These are phyloP conservation scores for Ganoderma resinaceum DNA, from an alignment of 1,284 basidiomycete species.

Conservation along the genomic window DNA sequence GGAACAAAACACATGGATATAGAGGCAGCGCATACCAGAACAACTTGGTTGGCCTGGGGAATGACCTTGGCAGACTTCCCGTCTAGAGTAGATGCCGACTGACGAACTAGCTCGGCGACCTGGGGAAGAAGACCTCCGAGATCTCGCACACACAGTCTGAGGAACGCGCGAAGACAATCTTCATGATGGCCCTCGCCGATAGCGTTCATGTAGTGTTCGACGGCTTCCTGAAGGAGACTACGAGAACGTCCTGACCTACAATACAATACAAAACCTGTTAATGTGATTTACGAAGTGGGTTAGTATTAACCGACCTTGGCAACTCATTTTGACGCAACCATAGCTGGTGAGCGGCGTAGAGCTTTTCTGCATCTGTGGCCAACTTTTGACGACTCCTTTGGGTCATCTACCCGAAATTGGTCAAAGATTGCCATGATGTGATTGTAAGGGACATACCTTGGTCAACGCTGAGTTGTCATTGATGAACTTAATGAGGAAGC, in stretches of 20 bases:
- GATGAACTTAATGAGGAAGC: conserved; percentile 88
- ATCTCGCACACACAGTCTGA: conserved; percentile 73
- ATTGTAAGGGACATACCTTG: conserved; percentile 57
- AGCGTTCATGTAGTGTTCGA: conserved; percentile 70
- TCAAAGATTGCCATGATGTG: background rate
- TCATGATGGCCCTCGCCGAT: conserved; percentile 65
- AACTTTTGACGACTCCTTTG: conserved; percentile 80
- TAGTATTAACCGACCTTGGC: conserved; percentile 55
- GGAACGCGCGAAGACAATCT: conserved; percentile 87
- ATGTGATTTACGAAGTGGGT: background rate
- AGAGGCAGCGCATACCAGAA: conserved; percentile 57
- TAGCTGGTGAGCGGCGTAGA: conserved; percentile 83
- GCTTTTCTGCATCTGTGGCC: conserved; percentile 88
- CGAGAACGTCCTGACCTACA: conserved; percentile 50
- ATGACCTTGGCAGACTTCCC: conserved; percentile 54
- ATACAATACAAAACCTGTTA: conserved; percentile 15
- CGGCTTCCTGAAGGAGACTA: conserved; percentile 68
- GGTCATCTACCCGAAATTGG: conserved; percentile 65
- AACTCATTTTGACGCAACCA: conserved; percentile 86
- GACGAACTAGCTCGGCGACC: conserved; percentile 54
- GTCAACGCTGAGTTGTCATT: conserved; percentile 82
- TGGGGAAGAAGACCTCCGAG: conserved; percentile 64
- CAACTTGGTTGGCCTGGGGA: conserved; percentile 77
- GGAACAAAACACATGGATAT: background rate
- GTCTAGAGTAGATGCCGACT: conserved; percentile 48